Evolutionary conservation across 176 grass and related monocot species (phyloP), one percentile per base, ranked within the genome.

Genomic region (Poa annua): DNA sequence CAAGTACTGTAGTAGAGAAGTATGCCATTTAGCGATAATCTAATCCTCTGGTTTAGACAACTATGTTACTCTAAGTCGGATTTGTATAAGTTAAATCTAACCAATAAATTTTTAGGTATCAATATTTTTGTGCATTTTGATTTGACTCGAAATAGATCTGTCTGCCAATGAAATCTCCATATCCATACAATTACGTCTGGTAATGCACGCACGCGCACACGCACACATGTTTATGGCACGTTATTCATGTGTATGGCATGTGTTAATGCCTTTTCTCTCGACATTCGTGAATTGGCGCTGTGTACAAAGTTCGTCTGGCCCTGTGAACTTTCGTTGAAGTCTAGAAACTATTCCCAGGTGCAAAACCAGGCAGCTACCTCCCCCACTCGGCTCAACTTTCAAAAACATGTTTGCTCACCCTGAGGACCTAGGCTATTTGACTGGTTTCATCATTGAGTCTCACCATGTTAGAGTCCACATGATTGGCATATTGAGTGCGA

Each of bases 1-100:
- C 15, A 32, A 59, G 42, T 71, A 42, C 34, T 55, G 42, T 71
- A 42, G 49, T 55, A 71, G 16, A 71, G 16, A 57, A 74, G 13
- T 64, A 65, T 56, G 19, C 8, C 57, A 67, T 77, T 25, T 33
- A 59, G 77, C 69, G 50, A 39, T 15, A 57, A 42, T 19, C 35
- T 84, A 78, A 68, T 25, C 8, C 61, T 66, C n/a, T 68, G 62
- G 20, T 50, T 59, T 74, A 32, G 21, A 35, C 12, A 44, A 78
- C 29, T 60, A 77, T 44, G 16, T 59, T 62, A 36, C 36, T 25
- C 2, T 78, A 29, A 78, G 11, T 60, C 10, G 56, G 21, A 61
- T n/a, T 16, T 15, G 2, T 77, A 56, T 39, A 59, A 41, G 20
- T 41, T 38, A 56, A 76, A 75, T 76, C 10, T 76, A 39, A 38